These are phyloP conservation scores for Lipomyces chichibuensis DNA, from an alignment of 805 yeast species.

Conservation along the genomic window DNA sequence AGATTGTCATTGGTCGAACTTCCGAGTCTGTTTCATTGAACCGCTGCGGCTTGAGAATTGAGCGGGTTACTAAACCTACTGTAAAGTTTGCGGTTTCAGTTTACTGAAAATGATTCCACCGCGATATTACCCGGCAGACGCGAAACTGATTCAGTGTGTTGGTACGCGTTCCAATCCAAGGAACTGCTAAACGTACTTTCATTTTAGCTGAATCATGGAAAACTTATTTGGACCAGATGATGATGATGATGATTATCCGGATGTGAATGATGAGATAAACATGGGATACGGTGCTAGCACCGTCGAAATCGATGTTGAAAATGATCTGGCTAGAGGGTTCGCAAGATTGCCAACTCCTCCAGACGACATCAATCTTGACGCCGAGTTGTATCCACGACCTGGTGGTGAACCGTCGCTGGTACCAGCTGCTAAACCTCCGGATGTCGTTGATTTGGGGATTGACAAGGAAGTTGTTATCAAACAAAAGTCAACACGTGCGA, in stretches of 20 bases:
- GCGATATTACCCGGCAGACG: neutral
- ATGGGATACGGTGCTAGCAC: neutral
- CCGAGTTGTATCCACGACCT: neutral
- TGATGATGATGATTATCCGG: constrained; percentile 8
- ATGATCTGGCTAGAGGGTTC: neutral
- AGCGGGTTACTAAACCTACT: neutral
- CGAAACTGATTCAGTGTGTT: neutral
- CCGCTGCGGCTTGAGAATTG: neutral
- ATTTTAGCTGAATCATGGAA: constrained; percentile 14
- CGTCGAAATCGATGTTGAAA: neutral
- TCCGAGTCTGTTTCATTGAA: neutral
- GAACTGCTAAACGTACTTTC: neutral
- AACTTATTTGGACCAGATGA: constrained; percentile 12
- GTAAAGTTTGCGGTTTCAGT: no score
- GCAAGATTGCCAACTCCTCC: neutral
- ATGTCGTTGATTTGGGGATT: constrained; percentile 37
- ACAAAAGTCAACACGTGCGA: constrained; percentile 46
- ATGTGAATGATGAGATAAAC: neutral
- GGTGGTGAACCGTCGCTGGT: neutral
- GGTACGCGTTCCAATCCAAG: neutral
- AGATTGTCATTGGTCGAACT: neutral
- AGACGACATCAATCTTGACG: neutral
- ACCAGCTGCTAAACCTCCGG: neutral
- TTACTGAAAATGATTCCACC: neutral
- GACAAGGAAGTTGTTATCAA: constrained; percentile 42